Conservation (phyloP, 345 rosid species). For the Populus tremula region DNA sequence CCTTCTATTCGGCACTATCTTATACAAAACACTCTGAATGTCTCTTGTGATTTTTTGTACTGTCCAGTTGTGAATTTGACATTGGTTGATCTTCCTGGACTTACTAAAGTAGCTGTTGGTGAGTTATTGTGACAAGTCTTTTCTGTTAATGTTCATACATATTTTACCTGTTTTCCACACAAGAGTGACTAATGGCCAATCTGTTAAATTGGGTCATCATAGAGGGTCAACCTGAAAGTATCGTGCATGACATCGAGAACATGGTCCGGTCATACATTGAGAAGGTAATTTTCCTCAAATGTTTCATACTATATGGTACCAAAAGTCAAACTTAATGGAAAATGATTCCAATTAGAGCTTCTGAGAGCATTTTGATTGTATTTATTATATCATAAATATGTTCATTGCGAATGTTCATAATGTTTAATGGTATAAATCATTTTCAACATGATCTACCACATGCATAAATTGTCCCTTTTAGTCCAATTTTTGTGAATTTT, state of each 20-base stretch:
- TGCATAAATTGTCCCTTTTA: not conserved
- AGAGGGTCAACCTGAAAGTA: slow-evolving; percentile 93
- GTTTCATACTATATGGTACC: not conserved
- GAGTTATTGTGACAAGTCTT: slow-evolving; percentile 22
- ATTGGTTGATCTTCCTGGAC: slow-evolving; percentile 92
- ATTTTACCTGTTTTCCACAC: not conserved
- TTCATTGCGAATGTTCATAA: not conserved
- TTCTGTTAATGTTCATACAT: not conserved
- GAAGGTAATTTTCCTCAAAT: slow-evolving; percentile 57
- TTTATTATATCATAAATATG: not conserved
- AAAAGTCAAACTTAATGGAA: not conserved
- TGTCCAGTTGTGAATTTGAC: slow-evolving; percentile 91
- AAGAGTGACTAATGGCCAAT: slow-evolving; percentile 8
- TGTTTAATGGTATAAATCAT: not conserved
- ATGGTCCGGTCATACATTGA: slow-evolving; percentile 87
- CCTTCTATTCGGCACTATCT: not conserved
- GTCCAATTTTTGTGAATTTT: no score
- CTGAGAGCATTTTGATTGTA: slow-evolving; percentile 4
- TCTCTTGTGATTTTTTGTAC: slow-evolving; percentile 4
- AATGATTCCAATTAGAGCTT: not conserved
- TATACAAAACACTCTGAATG: not conserved
- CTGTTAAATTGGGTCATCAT: slow-evolving; percentile 16
- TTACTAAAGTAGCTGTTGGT: slow-evolving; percentile 98
- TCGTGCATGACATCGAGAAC: slow-evolving; percentile 82
- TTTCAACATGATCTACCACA: not conserved